Percentiles rank a stretch among this genome's conserved stretches.
Evolutionary conservation across 202 grass and related monocot genomes (phyloP).

Genomic region (Setaria italica): DNA sequence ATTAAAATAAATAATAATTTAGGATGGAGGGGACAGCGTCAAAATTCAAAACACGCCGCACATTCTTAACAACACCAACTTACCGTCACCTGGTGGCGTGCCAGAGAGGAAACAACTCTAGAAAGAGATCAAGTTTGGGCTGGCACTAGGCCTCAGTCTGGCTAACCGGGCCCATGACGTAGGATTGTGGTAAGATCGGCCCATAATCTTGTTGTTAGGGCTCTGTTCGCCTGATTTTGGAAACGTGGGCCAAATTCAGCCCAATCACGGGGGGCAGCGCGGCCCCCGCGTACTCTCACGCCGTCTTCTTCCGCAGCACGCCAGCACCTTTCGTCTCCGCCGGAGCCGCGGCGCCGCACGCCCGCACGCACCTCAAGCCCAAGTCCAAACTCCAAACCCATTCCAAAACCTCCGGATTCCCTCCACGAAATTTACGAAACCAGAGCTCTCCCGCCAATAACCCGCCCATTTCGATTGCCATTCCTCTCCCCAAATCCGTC

Average conservation of each 20-base stretch:
- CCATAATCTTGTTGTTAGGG: background rate
- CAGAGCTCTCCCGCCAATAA: conserved; percentile 29
- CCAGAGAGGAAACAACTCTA: no score
- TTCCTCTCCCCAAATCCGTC: conserved; percentile 14
- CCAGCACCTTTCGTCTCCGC: background rate
- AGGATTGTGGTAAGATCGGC: background rate
- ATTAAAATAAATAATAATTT: no score
- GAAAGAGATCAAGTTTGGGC: no score
- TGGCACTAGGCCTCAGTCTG: no score
- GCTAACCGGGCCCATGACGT: no score
- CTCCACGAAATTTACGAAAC: conserved; percentile 37
- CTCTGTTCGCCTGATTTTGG: background rate
- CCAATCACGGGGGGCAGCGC: background rate
- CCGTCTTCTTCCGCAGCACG: background rate
- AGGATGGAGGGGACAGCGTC: no score
- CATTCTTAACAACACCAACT: no score
- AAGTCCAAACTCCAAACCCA: background rate
- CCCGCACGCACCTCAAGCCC: background rate
- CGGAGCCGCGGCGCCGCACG: background rate
- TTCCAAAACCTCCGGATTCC: conserved; percentile 33
- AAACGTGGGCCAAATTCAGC: conserved; percentile 2
- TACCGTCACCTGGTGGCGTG: no score
- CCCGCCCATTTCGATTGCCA: background rate
- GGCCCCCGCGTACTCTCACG: no score
- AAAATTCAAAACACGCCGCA: no score